Evolutionary conservation across 1,139 yeast species (phyloP).

Genomic region (Kluyveromyces marxianus): DNA sequence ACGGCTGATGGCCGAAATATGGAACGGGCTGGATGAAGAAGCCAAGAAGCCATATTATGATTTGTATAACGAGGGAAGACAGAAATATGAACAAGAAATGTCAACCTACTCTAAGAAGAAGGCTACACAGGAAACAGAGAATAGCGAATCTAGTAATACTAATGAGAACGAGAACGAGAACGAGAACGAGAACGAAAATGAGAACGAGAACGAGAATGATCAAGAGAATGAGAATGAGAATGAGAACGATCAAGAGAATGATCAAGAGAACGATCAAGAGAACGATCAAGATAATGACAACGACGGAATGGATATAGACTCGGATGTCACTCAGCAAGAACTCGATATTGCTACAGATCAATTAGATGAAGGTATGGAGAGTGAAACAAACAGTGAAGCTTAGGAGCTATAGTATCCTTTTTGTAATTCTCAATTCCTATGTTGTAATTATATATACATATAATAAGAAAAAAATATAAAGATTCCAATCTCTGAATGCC

Average conservation of each 20-base stretch:
- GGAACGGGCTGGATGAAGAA: slow-evolving; percentile 70
- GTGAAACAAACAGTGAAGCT: slow-evolving; percentile 4
- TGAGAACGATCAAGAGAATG: slow-evolving; percentile 17
- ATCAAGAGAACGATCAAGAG: slow-evolving; percentile 16
- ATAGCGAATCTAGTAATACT: slow-evolving; percentile 19
- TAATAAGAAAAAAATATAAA: too few species aligned
- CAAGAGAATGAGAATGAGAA: slow-evolving; percentile 19
- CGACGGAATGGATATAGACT: slow-evolving; percentile 15
- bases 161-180: slow-evolving; percentile 14
- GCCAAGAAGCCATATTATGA: slow-evolving; percentile 70
- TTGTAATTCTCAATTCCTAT: not conserved
- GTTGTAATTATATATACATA: too few species aligned
- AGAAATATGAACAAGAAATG: slow-evolving; percentile 70
- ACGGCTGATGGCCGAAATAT: slow-evolving; percentile 72
- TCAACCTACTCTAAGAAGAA: slow-evolving; percentile 43
- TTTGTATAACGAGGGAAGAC: slow-evolving; percentile 71
- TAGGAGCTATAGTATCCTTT: slow-evolving; percentile 4
- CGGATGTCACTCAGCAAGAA: slow-evolving; percentile 12
- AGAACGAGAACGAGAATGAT: slow-evolving; percentile 16
- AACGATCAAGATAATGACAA: slow-evolving; percentile 19
- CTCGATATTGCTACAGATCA: slow-evolving; percentile 12
- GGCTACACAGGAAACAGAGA: slow-evolving; percentile 16
- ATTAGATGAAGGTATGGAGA: slow-evolving; percentile 3
- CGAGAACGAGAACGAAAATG: slow-evolving; percentile 18
- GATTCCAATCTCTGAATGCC: too few species aligned